Evolutionary conservation across 129 eudicot species (phyloP), one percentile per base, ranked within the genome.

Genomic region (Lactuca sativa): DNA sequence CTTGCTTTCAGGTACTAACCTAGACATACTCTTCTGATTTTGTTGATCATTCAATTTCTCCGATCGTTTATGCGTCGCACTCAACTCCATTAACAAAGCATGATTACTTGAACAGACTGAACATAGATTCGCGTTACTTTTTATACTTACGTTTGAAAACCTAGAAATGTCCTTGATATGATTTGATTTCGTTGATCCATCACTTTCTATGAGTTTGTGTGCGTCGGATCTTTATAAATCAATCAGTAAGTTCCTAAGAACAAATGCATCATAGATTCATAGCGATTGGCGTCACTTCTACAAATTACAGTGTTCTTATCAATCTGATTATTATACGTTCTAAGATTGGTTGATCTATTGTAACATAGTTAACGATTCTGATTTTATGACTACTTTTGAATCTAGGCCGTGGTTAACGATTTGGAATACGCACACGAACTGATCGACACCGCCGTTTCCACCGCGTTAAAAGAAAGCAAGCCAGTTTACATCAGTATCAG

Each of bases 371-470:
- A 25, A 47, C 7, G 52, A 47, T 47, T 11, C 14, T 57, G 48
- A 6, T 16, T 31, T 17, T 38, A 9, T 25, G 58, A 56, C 37
- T 30, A 11, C 4, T 73, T 73, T 41, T 56, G 3, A 56, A 6
- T 8, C 40, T 74, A 87, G 95, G 89, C 83, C 34, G 87, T 87
- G 81, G 85, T 87, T 51, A 84, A 87, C 56, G 79, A 84, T 71
- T 81, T 87, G 89, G 95, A 87, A 49, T 89, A 87, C 56, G 95
- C 95, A 0, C 95, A 87, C 31, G 89, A 87, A 63, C 68, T 62
- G 77, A 87, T 87, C 70, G 95, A 84, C 53, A 87, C 82, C 9
- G 89, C 95, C 5, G 79, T 87, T 76, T 87, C 95, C 4, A 87
- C 95, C 48, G 95, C 89, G 59, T 48, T 87, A 66, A 84, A 87